phyloP scores from a whole-genome alignment of 345 rosid species.

The Trapa incisa region DNA sequence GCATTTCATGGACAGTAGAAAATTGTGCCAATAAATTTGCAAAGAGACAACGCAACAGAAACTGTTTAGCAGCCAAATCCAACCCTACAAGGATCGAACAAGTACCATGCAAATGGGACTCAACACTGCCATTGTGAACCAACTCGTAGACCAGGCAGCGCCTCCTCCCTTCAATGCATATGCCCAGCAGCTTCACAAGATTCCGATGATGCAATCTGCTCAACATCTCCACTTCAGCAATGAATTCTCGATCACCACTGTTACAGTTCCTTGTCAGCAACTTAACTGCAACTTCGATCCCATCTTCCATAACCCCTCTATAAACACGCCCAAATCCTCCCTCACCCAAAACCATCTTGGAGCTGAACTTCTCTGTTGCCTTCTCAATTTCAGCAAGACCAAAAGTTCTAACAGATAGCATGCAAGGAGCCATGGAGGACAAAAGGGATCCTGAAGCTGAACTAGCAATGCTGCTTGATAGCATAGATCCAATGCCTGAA shows the following conservation, averaged over 20 bases:
- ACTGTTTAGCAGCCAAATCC: not conserved
- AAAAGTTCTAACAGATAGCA: constrained; percentile 76
- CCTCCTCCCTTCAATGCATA: constrained; percentile 77
- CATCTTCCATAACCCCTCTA: constrained; percentile 63
- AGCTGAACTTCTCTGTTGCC: constrained; percentile 87
- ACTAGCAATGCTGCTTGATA: constrained; percentile 64
- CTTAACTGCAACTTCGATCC: constrained; percentile 84
- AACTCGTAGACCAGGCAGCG: constrained; percentile 93
- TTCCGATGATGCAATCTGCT: constrained; percentile 98
- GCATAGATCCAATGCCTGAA: constrained; percentile 49
- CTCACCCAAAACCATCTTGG: constrained; percentile 76
- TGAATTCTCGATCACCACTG: constrained; percentile 75
- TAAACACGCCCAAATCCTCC: constrained; percentile 99
- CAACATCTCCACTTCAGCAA: constrained; percentile 97
- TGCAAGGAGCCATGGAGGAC: constrained; percentile 74
- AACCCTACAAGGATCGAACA: constrained; percentile 1
- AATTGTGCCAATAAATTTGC: too few species aligned
- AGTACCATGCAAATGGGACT: constrained; percentile 97
- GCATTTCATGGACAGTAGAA: too few species aligned
- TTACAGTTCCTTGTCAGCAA: constrained; percentile 75
- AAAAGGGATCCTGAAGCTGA: constrained; percentile 57
- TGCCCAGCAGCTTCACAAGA: constrained; percentile 88
- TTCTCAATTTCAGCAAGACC: constrained; percentile 60
- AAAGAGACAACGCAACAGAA: too few species aligned
- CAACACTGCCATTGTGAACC: constrained; percentile 92